A percentile compares a stretch with the other conserved stretches of the same genome.
Evolutionary conservation across 768 basidiomycete genomes (phyloP).

Genomic region (Cystobasidiopsis lactophilus): DNA sequence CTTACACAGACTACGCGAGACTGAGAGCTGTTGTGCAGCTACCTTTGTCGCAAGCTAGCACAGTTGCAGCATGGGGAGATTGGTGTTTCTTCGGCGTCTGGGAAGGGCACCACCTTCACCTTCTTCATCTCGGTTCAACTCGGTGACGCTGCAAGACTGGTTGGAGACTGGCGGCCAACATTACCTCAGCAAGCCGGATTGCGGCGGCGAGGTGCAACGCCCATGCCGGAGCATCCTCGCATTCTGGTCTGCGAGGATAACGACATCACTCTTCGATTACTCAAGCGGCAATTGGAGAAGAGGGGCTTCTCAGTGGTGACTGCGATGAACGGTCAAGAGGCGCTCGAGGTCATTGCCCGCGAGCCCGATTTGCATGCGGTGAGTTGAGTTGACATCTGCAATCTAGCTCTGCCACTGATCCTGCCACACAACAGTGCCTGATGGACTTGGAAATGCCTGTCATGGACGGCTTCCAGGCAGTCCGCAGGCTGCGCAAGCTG

Average conservation of each 20-base stretch:
- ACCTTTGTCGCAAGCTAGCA: conserved; percentile 1
- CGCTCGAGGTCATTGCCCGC: neutral
- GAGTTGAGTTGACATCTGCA: neutral
- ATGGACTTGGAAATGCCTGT: neutral
- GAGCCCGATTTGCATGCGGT: neutral
- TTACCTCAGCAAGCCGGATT: neutral
- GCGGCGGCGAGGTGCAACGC: neutral
- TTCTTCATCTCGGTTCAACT: conserved; percentile 1
- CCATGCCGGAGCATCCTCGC: neutral
- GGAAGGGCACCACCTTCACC: conserved; percentile 5
- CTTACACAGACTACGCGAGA: neutral
- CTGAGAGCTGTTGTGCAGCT: neutral
- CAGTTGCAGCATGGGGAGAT: conserved; percentile 5
- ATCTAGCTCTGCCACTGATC: neutral
- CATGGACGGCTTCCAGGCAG: neutral
- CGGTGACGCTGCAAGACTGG: neutral
- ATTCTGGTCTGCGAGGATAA: conserved; percentile 8
- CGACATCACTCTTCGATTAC: neutral
- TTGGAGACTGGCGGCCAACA: neutral
- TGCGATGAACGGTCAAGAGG: conserved; percentile 5
- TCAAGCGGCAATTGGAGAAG: conserved; percentile 5
- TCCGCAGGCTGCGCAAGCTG: neutral
- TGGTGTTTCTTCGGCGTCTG: neutral
- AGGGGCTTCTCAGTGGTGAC: neutral
- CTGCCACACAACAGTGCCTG: neutral